Percentiles rank a stretch among this genome's conserved stretches.
These are phyloP conservation scores for Jacaranda mimosifolia DNA, from an alignment of 257 asterid species.

Conservation along the genomic window DNA sequence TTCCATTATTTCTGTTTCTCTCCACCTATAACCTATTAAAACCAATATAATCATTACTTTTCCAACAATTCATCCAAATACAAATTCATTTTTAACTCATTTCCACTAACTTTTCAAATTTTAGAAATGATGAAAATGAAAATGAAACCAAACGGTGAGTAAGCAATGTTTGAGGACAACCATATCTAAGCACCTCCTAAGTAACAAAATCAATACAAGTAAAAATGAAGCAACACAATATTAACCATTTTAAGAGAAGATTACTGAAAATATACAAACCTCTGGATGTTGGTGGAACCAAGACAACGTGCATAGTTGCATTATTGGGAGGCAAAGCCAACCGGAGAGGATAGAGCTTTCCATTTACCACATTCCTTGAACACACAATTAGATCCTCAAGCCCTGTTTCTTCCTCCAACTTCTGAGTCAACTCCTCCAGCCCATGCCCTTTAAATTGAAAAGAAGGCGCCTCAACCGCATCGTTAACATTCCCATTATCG, in stretches of 20 bases:
- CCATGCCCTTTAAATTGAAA: slow-evolving; percentile 78
- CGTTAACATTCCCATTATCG: slow-evolving; percentile 63
- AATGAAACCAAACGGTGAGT: too few relatives aligned
- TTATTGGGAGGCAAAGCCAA: slow-evolving; percentile 91
- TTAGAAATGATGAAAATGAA: too few relatives aligned
- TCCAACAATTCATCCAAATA: too few relatives aligned
- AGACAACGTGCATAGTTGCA: slow-evolving; percentile 84
- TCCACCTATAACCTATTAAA: too few relatives aligned
- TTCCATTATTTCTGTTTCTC: too few relatives aligned
- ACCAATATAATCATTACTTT: too few relatives aligned
- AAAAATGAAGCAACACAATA: not conserved
- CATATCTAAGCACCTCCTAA: too few relatives aligned
- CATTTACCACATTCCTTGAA: slow-evolving; percentile 64
- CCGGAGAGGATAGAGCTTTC: slow-evolving; percentile 83
- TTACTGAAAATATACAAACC: slow-evolving; percentile 44
- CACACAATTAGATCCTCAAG: slow-evolving; percentile 69
- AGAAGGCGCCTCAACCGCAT: slow-evolving; percentile 53
- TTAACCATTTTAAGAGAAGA: not conserved
- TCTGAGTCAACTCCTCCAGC: slow-evolving; percentile 67
- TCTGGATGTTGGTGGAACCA: slow-evolving; percentile 79
- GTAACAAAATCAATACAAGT: too few relatives aligned
- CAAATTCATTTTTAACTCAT: too few relatives aligned
- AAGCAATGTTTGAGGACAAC: too few relatives aligned
- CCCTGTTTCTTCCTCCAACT: slow-evolving; percentile 79
- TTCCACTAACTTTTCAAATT: too few relatives aligned